Evolutionary conservation across 345 rosid genomes (phyloP).

Genomic region (Gossypium herbaceum): DNA sequence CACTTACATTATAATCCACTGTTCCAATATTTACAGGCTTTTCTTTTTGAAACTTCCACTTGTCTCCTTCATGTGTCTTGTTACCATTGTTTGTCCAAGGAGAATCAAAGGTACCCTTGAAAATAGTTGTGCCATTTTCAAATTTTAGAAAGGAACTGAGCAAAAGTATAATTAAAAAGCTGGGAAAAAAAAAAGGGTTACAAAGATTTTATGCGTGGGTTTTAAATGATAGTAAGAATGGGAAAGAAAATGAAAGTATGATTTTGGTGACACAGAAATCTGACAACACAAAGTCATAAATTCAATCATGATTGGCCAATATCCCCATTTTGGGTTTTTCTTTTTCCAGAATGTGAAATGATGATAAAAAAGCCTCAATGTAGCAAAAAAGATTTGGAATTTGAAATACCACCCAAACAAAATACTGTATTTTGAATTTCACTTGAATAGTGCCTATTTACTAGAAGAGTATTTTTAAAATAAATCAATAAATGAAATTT

Average conservation of each 20-base stretch:
- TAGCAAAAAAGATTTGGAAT: not conserved
- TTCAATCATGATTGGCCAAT: slow-evolving; percentile 6
- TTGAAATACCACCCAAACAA: not conserved
- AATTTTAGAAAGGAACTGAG: not conserved
- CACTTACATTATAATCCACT: not conserved
- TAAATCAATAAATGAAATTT: not conserved
- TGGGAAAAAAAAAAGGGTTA: not conserved
- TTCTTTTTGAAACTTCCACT: not conserved
- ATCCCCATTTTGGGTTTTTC: not conserved
- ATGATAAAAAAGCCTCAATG: not conserved
- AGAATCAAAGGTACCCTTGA: not conserved
- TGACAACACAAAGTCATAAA: not conserved
- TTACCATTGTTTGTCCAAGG: not conserved
- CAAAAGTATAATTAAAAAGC: not conserved
- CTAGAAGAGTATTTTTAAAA: not conserved
- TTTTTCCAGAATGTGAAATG: not conserved
- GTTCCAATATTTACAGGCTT: not conserved
- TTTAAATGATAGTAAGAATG: slow-evolving; percentile 11
- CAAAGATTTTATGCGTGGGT: not conserved
- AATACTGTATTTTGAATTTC: not conserved
- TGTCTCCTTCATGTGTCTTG: not conserved
- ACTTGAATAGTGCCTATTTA: not conserved
- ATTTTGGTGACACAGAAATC: not conserved
- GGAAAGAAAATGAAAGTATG: not conserved
- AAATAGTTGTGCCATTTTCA: not conserved